Conservation (phyloP, 345 rosid species). For the Euphorbia peplus region DNA sequence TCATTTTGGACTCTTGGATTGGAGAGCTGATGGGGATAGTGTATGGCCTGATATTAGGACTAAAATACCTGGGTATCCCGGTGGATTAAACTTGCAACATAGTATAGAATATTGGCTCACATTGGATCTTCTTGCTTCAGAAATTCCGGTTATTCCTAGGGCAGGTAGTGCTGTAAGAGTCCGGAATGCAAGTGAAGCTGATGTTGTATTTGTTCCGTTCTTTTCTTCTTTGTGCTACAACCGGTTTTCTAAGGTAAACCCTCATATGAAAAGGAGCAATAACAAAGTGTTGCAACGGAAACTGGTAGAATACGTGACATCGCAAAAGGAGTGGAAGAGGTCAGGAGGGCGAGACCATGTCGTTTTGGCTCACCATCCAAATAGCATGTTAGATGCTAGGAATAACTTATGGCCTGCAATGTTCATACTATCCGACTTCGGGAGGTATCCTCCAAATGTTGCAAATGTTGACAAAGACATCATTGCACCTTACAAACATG, state of each 20-base stretch:
- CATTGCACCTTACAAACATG: conserved; percentile 90
- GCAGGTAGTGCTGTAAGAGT: conserved; percentile 65
- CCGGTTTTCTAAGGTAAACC: conserved; percentile 58
- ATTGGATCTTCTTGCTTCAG: conserved; percentile 78
- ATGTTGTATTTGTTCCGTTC: conserved; percentile 77
- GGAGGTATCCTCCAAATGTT: conserved; percentile 77
- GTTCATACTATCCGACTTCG: conserved; percentile 83
- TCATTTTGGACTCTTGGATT: conserved; percentile 75
- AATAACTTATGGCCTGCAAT: conserved; percentile 72
- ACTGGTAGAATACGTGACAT: conserved; percentile 52
- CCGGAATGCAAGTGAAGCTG: conserved; percentile 77
- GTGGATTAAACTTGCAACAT: conserved; percentile 92
- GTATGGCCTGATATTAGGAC: conserved; percentile 79
- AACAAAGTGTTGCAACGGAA: conserved; percentile 67
- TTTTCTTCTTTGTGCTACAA: conserved; percentile 88
- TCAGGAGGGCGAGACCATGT: conserved; percentile 80
- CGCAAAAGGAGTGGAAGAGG: conserved; percentile 70
- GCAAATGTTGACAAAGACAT: conserved; percentile 87
- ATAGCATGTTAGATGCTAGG: conserved; percentile 80
- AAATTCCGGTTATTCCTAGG: conserved; percentile 41
- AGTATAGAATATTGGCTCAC: conserved; percentile 96
- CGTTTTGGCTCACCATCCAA: conserved; percentile 91
- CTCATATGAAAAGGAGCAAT: conserved; percentile 52
- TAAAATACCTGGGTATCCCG: conserved; percentile 67
- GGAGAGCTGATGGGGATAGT: conserved; percentile 51